These are phyloP conservation scores for Pyricularia grisea DNA, from an alignment of 2,329 filamentous ascomycete genomes.

Conservation along the genomic window DNA sequence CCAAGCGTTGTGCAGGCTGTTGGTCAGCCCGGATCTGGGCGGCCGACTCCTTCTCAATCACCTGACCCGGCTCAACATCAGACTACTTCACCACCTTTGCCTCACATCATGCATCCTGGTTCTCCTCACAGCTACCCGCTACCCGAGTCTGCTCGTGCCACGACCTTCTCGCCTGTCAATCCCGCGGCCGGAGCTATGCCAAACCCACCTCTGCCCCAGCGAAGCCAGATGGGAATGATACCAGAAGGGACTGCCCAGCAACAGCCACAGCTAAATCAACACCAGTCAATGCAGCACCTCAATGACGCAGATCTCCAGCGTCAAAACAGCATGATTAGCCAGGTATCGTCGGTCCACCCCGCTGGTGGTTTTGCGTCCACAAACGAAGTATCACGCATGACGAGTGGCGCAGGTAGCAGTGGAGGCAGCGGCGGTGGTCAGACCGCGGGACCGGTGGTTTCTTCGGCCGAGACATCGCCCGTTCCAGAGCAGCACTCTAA, in stretches of 20 bases:
- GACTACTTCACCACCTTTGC: constrained; percentile 1
- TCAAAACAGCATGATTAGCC: constrained; percentile 17
- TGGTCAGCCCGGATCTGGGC: neutral
- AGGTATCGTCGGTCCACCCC: constrained; percentile 14
- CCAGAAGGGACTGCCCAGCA: neutral
- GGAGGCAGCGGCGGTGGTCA: neutral
- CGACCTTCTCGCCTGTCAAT: constrained; percentile 12
- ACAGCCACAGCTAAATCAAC: neutral
- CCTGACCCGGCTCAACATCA: neutral
- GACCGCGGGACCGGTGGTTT: neutral
- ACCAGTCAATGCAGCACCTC: constrained; percentile 4
- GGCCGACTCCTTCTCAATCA: neutral
- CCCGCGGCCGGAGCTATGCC: constrained; percentile 8
- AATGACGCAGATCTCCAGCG: constrained; percentile 11
- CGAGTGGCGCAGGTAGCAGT: neutral
- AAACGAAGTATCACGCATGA: neutral
- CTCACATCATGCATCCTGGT: constrained; percentile 10
- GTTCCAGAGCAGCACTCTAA: neutral
- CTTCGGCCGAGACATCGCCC: neutral
- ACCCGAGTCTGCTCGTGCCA: constrained; percentile 8
- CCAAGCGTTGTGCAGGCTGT: neutral
- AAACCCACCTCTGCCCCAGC: constrained; percentile 8
- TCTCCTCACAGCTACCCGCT: constrained; percentile 12
- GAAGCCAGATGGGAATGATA: neutral
- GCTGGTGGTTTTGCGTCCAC: neutral